Base-by-base conservation (phyloP, 2,329 filamentous ascomycete genomes). In the Zasmidium citrigriseum region DNA sequence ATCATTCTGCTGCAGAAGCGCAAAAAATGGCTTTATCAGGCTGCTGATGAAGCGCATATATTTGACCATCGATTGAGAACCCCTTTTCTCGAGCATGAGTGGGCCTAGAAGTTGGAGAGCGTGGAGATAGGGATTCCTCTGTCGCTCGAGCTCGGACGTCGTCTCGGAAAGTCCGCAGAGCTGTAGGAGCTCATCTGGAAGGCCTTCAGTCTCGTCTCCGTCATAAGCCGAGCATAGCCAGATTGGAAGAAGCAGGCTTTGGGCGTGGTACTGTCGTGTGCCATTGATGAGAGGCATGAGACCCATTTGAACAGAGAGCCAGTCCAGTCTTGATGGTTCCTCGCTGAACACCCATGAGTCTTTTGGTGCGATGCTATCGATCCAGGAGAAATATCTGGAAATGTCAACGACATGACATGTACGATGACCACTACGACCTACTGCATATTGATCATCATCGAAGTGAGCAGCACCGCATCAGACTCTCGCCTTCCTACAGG, bases 391-490 rank as follows among this genome's bases (percentile, higher is more conserved):
- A 16, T 38, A 41, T 41, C 34, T 41, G 34, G 7, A 41, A 9
- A n/a, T 41, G 14, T 41, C 34, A 41, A n/a, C 27, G 14, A n/a
- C 7, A 41, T 4, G 34, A n/a, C 34, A 41, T 41, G 34, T 4
- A 41, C 5, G 7, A n/a, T n/a, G 7, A 4, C 16, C 34, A 41
- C 16, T n/a, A n/a, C n/a, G n/a, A n/a, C 34, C 18, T n/a, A 34
- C 25, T 51, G 48, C 48, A 51, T 51, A 16, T 38, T 51, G 48
- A 51, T 18, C 48, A 51, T 51, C 48, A 51, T 51, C 16, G 48
- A 51, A 16, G 48, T 51, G 4, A 51, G 25, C 24, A 51, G 48
- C 16, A 51, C 27, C 5, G 48, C 48, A 41, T 51, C 48, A n/a
- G 48, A 24, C n/a, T 34, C 14, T 2, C 24, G 14, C 12, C n/a